phyloP scores from a whole-genome alignment of 2,329 filamentous ascomycete species.

The Boeremia exigua region DNA sequence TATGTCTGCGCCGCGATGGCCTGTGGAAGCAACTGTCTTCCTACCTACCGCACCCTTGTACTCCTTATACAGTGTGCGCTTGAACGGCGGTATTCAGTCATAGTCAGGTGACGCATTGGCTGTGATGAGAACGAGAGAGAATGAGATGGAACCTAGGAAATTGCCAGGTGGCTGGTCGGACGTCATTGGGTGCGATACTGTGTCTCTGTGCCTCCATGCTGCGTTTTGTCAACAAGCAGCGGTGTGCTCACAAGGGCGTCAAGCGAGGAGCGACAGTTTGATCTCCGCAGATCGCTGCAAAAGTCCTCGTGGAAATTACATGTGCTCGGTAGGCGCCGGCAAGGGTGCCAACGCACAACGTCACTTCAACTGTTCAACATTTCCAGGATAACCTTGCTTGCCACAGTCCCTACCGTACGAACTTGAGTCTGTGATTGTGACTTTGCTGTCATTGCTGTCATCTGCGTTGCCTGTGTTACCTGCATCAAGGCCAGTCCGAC shows the following conservation, averaged over 20 bases:
- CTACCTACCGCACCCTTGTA: too few relatives aligned
- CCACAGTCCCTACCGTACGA: background rate
- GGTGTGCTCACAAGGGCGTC: constrained; percentile 3
- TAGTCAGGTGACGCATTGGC: too few relatives aligned
- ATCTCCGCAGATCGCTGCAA: constrained; percentile 17
- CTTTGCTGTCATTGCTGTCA: background rate
- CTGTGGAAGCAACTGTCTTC: background rate
- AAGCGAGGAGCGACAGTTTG: constrained; percentile 15
- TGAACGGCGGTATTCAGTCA: too few relatives aligned
- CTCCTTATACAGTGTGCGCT: too few relatives aligned
- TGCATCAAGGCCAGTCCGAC: too few relatives aligned
- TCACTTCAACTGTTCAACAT: background rate
- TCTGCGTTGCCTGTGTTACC: too few relatives aligned
- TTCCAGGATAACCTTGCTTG: constrained; percentile 12
- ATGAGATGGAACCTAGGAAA: too few relatives aligned
- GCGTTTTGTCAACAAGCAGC: background rate
- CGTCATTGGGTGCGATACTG: background rate
- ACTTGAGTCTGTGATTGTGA: background rate
- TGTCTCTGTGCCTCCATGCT: background rate
- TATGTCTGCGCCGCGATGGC: background rate
- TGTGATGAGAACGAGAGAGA: too few relatives aligned
- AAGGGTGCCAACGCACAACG: constrained; percentile 6
- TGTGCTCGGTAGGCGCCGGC: constrained; percentile 7
- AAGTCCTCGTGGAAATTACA: constrained; percentile 16
- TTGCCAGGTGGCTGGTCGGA: too few relatives aligned